These are phyloP conservation scores for Pichia deserticola DNA, from an alignment of 805 yeast genomes.

Conservation along the genomic window DNA sequence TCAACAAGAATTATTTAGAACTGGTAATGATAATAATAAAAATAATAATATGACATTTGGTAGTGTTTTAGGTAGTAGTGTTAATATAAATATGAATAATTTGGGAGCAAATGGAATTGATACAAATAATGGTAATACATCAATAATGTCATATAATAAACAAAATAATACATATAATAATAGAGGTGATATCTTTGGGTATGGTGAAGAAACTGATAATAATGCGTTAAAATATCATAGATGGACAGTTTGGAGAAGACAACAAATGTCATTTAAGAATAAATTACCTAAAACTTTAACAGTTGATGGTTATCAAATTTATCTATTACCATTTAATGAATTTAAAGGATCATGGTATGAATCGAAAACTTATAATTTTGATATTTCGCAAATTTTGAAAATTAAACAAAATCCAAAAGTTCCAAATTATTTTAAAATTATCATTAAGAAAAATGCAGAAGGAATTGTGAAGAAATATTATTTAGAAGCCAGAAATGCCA, in stretches of 20 bases:
- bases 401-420: slow-evolving; percentile 72
- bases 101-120: not conserved
- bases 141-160: not conserved
- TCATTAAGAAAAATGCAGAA: slow-evolving; percentile 49
- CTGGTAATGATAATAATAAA: not conserved
- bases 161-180: slow-evolving; percentile 1
- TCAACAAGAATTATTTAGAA: slow-evolving; percentile 10
- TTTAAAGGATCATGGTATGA: slow-evolving; percentile 54
- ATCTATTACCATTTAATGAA: slow-evolving; percentile 80
- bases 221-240: slow-evolving; percentile 48
- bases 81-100: not conserved
- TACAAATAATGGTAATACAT: not conserved
- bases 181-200: not conserved
- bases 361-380: slow-evolving; percentile 79
- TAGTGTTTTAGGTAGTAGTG: not conserved
- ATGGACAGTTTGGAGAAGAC: slow-evolving; percentile 84
- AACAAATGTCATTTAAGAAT: slow-evolving; percentile 73
- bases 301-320: slow-evolving; percentile 90
- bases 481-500: slow-evolving; percentile 60
- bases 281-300: slow-evolving; percentile 79
- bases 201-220: slow-evolving; percentile 1
- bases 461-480: slow-evolving; percentile 77
- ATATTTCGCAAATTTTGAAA: slow-evolving; percentile 66
- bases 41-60: not conserved
- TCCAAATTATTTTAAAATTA: slow-evolving; percentile 74